Evolutionary conservation across 768 basidiomycete genomes (phyloP).

Genomic region (Strobilomyces dryophilus): DNA sequence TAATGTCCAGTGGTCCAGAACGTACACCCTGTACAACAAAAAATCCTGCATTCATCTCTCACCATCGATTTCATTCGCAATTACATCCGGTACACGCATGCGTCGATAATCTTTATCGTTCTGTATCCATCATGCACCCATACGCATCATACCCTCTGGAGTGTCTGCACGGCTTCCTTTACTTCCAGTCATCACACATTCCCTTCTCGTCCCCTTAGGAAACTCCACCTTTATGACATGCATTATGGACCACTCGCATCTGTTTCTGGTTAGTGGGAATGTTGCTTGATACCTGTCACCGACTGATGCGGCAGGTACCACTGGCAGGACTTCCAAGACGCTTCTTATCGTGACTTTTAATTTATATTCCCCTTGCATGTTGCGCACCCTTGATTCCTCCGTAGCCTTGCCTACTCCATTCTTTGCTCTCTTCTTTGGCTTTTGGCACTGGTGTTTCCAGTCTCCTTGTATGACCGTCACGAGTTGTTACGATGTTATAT

Average conservation of each 20-base stretch:
- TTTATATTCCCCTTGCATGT: constrained; percentile 14
- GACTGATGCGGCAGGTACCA: constrained; percentile 13
- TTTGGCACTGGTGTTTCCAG: constrained; percentile 6
- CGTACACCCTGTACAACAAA: constrained; percentile 24
- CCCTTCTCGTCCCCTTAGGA: constrained; percentile 16
- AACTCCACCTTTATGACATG: constrained; percentile 23
- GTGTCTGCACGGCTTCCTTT: constrained; percentile 12
- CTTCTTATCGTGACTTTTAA: constrained; percentile 21
- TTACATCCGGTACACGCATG: constrained; percentile 27
- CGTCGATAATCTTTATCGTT: constrained; percentile 30
- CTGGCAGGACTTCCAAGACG: constrained; percentile 21
- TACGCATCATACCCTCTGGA: constrained; percentile 26
- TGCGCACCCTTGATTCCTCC: constrained; percentile 4
- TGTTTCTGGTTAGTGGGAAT: constrained; percentile 19
- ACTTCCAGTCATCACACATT: constrained; percentile 12
- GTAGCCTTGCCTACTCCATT: constrained; percentile 1
- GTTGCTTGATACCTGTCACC: constrained; percentile 8
- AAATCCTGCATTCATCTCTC: constrained; percentile 5
- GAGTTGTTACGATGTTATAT: constrained; percentile 28
- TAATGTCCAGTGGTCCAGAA: constrained; percentile 10
- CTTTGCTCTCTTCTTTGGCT: constrained; percentile 5
- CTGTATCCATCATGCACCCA: constrained; percentile 33
- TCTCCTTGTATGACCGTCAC: constrained; percentile 20
- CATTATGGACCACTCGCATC: constrained; percentile 27
- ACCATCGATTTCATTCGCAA: constrained; percentile 11